Base-by-base conservation (phyloP, 2,329 filamentous ascomycete genomes). In the Aspergillus floridensis region DNA sequence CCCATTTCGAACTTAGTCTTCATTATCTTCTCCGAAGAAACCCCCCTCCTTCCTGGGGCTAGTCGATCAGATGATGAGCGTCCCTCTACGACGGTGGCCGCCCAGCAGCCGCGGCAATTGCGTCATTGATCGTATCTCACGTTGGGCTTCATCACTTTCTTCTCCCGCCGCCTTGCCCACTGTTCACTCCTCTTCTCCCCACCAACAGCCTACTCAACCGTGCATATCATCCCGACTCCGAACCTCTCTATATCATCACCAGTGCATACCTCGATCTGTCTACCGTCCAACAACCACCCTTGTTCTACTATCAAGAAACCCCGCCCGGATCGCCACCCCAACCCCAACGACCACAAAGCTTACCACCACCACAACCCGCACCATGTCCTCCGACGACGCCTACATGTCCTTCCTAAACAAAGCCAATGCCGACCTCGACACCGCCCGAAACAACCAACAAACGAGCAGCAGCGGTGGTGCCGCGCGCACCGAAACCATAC, bases 381-480 rank as follows among this genome's bases (percentile, higher is more conserved):
- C 62, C 58, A 80, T 80, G 78, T 72, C 78, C 19, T 88, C 87
- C 56, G 92, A 96, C 81, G 86, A 90, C 62, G 89, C 90, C 63
- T 97, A 96, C 80, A 85, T 87, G 76, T 81, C 88, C 60, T 96
- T 97, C 73, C 82, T 97, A 59, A 84, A 95, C 73, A 95, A 95
- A 80, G 91, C 92, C 56, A 96, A 96, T 78, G 80, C 87, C 69
- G 88, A 92, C 72, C 77, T 76, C 10, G 72, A 76, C 57, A 72
- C 72, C 5, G 71, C 70, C 62, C 66, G 65, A 49, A 53, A 58
- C 11, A 47, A 61, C 63, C 56, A 12, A 59, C 59, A 67, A 59
- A 64, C 63, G 32, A 35, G 32, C 32, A 35, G 12, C 32, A 35
- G 11, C 32, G 32, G 10, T 12, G 73, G 74, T 31, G 50, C 60